These are phyloP conservation scores for Pichia eremophila DNA, from an alignment of 805 yeast species.

Conservation along the genomic window DNA sequence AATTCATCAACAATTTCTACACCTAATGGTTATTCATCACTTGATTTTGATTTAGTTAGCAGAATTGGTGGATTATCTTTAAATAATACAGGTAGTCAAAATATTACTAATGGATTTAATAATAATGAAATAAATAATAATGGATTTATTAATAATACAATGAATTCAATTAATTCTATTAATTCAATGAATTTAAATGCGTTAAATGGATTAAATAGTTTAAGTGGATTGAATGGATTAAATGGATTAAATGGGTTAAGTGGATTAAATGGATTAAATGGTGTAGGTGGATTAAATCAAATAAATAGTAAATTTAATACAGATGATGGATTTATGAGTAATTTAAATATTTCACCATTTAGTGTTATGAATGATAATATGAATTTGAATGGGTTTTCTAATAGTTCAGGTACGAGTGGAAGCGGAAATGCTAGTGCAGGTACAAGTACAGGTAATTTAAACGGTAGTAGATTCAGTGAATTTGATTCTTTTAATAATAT, in stretches of 20 bases:
- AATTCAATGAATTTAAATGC: not conserved
- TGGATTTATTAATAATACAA: not conserved
- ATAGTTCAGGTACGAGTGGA: not conserved
- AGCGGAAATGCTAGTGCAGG: too few relatives aligned
- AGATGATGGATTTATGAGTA: not conserved
- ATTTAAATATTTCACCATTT: not conserved
- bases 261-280: constrained; percentile 1
- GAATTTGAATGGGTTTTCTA: not conserved
- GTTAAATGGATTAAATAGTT: not conserved
- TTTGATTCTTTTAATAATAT: not conserved
- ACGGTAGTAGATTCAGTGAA: not conserved
- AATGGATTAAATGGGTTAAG: constrained; percentile 2
- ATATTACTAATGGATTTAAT: not conserved
- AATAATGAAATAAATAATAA: not conserved
- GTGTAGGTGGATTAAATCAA: not conserved
- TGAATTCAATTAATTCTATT: not conserved
- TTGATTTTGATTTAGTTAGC: constrained; percentile 10
- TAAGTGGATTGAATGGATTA: not conserved
- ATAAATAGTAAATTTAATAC: not conserved
- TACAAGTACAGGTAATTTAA: not conserved
- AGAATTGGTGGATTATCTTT: constrained; percentile 15
- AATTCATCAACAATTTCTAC: not conserved
- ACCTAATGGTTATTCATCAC: not conserved
- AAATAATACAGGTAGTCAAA: constrained; percentile 3
- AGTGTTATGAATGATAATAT: not conserved